Evolutionary conservation across 1,284 basidiomycete genomes (phyloP), one percentile per base, ranked within the genome.

Genomic region (Apiotrichum gracile): DNA sequence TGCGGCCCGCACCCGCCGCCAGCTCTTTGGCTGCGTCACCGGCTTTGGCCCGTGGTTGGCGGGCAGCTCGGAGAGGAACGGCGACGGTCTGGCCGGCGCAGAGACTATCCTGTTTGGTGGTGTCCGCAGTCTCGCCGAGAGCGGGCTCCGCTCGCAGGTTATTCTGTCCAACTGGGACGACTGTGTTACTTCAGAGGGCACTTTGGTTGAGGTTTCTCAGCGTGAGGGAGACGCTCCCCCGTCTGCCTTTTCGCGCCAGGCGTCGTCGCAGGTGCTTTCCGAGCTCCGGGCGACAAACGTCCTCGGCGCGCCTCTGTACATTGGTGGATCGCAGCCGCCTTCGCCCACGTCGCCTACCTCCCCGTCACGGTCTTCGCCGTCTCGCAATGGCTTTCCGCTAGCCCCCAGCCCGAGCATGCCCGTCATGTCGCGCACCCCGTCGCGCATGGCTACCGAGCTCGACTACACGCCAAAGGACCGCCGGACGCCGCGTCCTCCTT

Each of bases 101-200:
- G 64, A 72, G 42, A 60, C 60, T 1, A 43, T 72, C 1, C 51
- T 70, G 6, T 64, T 69, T 45, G 70, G 70, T 5, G 68, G 70
- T 24, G 53, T 67, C 4, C 51, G 59, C 35, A 67, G 62, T 46
- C 58, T 56, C 4, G 41, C 17, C 14, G 17, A 21, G 22, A 42
- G 44, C 12, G 52, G 45, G 6, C 46, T 50, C 26, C 47, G 54
- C 24, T 49, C 60, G 13, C 50, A 66, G 29, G 66, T 65, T 0
- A 65, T 64, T 47, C 45, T 71, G 13, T 47, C 62, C 2, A 60
- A 55, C 29, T 71, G 69, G 69, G 52, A 54, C 27, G 49, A 58
- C 31, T 68, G 66, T 49, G 42, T 56, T 7, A 27, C 50, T 14
- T 51, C 61, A 37, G 60, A 63, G 1, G 65, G 65, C 14, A 27